phyloP scores from a whole-genome alignment of 495 filamentous ascomycete genomes.

The Cladorrhinum samala region DNA sequence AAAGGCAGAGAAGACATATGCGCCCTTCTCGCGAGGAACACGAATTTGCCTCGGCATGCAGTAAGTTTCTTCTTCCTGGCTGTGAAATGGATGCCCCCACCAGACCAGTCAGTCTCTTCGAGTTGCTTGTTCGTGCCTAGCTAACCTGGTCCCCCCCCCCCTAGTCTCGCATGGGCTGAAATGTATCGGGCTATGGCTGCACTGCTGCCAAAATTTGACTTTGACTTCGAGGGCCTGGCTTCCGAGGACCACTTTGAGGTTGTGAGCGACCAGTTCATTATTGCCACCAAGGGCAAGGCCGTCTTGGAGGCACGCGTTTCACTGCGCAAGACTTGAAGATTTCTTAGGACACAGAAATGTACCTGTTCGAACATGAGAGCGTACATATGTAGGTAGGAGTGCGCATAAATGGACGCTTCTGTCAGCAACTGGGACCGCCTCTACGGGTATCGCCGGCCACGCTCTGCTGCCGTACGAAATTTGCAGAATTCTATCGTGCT shows the following conservation, averaged over 20 bases:
- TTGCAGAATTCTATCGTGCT: no score
- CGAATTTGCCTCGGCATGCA: slow-evolving; percentile 28
- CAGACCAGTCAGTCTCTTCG: no score
- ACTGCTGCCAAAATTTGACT: slow-evolving; percentile 19
- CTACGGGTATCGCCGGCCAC: no score
- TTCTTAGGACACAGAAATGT: no score
- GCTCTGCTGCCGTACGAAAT: no score
- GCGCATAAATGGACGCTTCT: no score
- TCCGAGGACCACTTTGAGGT: slow-evolving; percentile 17
- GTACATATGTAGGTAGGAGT: no score
- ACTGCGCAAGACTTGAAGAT: background rate
- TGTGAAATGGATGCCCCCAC: background rate
- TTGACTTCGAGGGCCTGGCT: slow-evolving; percentile 14
- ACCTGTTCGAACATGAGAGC: no score
- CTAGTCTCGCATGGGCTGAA: slow-evolving; percentile 27
- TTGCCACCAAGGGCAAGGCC: slow-evolving; percentile 18
- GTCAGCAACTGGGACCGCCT: no score
- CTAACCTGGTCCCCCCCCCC: no score
- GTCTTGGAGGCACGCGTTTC: background rate
- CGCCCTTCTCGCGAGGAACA: slow-evolving; percentile 21
- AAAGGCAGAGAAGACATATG: slow-evolving; percentile 16
- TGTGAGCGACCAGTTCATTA: slow-evolving; percentile 24
- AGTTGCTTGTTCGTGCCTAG: no score
- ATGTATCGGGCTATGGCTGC: slow-evolving; percentile 20
- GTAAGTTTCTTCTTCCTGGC: slow-evolving; percentile 14